Evolutionary conservation across 768 basidiomycete genomes (phyloP).

Genomic region (Megacollybia marginata): DNA sequence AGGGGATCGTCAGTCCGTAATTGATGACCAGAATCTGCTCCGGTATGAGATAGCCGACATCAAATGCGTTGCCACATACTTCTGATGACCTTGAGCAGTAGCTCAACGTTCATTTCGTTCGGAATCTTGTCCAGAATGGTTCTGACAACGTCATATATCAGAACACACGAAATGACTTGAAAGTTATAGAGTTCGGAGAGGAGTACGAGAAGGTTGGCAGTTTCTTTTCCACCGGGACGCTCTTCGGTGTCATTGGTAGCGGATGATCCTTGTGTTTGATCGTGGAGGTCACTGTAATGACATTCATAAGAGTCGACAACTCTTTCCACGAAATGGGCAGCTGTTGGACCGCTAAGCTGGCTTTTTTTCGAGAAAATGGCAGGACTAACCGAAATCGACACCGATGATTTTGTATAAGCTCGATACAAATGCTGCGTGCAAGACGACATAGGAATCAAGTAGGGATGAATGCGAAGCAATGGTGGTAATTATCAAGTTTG

Average conservation of each 20-base stretch:
- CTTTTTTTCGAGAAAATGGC: not conserved
- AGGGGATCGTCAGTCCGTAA: slow-evolving; percentile 88
- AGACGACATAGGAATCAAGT: slow-evolving; percentile 83
- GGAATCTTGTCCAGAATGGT: slow-evolving; percentile 58
- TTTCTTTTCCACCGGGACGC: slow-evolving; percentile 61
- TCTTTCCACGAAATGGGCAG: slow-evolving; percentile 76
- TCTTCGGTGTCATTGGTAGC: slow-evolving; percentile 23
- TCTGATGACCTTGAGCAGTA: slow-evolving; percentile 77
- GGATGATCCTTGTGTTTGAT: slow-evolving; percentile 4
- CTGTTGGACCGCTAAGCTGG: slow-evolving; percentile 27
- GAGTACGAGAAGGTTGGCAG: slow-evolving; percentile 80
- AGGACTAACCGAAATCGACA: slow-evolving; percentile 75
- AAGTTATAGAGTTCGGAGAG: slow-evolving; percentile 95
- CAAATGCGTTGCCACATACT: slow-evolving; percentile 37
- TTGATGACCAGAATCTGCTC: slow-evolving; percentile 82
- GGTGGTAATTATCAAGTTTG: slow-evolving; percentile 67
- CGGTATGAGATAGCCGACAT: slow-evolving; percentile 2
- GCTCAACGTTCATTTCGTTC: slow-evolving; percentile 77
- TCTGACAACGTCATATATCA: slow-evolving; percentile 89
- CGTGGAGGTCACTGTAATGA: slow-evolving; percentile 33
- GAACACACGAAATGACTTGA: slow-evolving; percentile 79
- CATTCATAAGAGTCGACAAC: slow-evolving; percentile 61
- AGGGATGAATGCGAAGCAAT: slow-evolving; percentile 76
- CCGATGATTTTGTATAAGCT: slow-evolving; percentile 77
- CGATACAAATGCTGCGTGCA: slow-evolving; percentile 81